Conservation (phyloP, 164 flowering plant genomes). For the Aristolochia fimbriata region DNA sequence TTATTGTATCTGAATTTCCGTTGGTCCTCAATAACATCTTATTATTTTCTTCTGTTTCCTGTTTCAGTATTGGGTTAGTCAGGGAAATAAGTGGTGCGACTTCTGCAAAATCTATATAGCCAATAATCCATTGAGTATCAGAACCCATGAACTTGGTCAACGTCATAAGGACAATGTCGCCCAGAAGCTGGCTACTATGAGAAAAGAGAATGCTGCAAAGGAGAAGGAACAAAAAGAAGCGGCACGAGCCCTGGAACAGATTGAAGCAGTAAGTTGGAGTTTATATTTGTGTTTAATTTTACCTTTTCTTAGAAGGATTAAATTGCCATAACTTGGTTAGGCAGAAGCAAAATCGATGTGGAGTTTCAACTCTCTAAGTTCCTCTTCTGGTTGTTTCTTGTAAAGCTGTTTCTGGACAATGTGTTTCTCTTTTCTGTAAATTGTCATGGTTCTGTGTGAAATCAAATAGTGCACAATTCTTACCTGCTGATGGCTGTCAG, state of each 20-base stretch:
- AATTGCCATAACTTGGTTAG: too few relatives aligned
- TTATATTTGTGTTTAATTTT: neutral
- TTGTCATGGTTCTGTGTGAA: too few relatives aligned
- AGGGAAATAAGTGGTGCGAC: slow-evolving; percentile 97
- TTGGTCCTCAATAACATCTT: too few relatives aligned
- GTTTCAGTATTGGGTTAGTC: slow-evolving; percentile 90
- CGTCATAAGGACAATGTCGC: slow-evolving; percentile 86
- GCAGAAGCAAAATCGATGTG: too few relatives aligned
- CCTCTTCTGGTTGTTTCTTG: too few relatives aligned
- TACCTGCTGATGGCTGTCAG: too few relatives aligned
- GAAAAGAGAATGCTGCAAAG: slow-evolving; percentile 64
- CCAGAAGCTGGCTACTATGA: slow-evolving; percentile 56
- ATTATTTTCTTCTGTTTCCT: slow-evolving; percentile 6
- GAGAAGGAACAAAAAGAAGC: slow-evolving; percentile 77
- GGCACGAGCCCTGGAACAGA: slow-evolving; percentile 64
- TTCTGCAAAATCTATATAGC: slow-evolving; percentile 88
- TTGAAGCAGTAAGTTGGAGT: slow-evolving; percentile 74
- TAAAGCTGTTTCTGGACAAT: too few relatives aligned
- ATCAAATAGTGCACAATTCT: too few relatives aligned
- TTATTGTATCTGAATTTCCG: too few relatives aligned
- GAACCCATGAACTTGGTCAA: slow-evolving; percentile 89
- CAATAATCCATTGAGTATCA: slow-evolving; percentile 74
- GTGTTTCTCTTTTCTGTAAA: too few relatives aligned
- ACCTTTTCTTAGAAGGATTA: too few relatives aligned
- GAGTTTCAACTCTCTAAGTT: too few relatives aligned